Conservation (phyloP, 1,139 yeast genomes). For the Sugiyamaella pinicola region DNA sequence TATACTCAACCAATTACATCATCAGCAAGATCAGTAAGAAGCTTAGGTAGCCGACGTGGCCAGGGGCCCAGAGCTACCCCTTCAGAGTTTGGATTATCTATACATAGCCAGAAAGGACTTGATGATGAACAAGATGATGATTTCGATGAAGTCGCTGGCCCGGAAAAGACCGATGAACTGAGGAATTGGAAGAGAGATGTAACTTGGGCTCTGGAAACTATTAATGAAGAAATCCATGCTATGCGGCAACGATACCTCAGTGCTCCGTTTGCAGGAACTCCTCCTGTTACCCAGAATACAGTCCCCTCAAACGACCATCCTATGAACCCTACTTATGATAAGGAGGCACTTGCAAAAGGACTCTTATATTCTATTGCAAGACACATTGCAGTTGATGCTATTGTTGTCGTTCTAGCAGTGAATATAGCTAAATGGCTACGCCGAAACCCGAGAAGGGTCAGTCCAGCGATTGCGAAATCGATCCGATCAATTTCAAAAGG, state of each 20-base stretch:
- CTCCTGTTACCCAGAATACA: background rate
- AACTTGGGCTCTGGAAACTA: constrained; percentile 39
- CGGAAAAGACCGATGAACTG: constrained; percentile 25
- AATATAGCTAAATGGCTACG: constrained; percentile 17
- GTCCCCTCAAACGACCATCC: background rate
- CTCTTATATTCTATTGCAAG: constrained; percentile 10
- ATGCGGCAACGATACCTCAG: constrained; percentile 30
- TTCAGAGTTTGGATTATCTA: constrained; percentile 23
- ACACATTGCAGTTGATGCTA: constrained; percentile 19
- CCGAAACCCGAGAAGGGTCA: constrained; percentile 12
- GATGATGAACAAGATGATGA: constrained; percentile 1
- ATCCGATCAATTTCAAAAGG: background rate
- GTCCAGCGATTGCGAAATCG: constrained; percentile 1
- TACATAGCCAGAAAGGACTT: constrained; percentile 5
- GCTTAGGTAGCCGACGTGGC: constrained; percentile 17
- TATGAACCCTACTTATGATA: background rate
- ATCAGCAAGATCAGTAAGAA: constrained; percentile 17
- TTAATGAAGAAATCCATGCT: constrained; percentile 37
- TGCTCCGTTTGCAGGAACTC: constrained; percentile 13
- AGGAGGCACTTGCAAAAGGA: background rate
- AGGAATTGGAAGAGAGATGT: constrained; percentile 39
- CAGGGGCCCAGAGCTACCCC: constrained; percentile 17
- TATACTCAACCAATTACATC: constrained; percentile 9
- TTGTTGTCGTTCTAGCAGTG: constrained; percentile 7
- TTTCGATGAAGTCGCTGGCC: constrained; percentile 9